These are phyloP conservation scores for Suaeda aralocaspica DNA, from an alignment of 148 eudicot genomes.

Conservation along the genomic window DNA sequence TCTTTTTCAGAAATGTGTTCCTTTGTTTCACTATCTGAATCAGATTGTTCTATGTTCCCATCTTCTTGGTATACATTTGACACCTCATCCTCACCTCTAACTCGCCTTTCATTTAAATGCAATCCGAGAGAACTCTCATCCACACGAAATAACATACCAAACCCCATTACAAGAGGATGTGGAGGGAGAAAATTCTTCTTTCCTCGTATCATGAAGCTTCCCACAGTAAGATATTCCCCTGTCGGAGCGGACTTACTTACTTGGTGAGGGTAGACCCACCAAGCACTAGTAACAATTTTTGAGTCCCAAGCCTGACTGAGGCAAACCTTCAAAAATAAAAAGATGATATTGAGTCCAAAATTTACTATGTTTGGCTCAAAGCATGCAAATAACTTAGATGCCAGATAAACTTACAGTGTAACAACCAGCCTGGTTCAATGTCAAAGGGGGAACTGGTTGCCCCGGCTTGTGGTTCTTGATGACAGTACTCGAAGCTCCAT, in stretches of 20 bases:
- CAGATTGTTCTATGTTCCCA: conserved; percentile 50
- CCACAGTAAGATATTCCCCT: conserved; percentile 95
- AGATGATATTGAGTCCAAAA: conserved; percentile 7
- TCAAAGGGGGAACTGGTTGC: conserved; percentile 84
- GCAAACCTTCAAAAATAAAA: conserved; percentile 56
- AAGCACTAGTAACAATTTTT: conserved; percentile 98
- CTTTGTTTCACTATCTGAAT: conserved; percentile 54
- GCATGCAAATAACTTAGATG: not conserved
- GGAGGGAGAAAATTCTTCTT: conserved; percentile 98
- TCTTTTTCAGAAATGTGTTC: conserved; percentile 29
- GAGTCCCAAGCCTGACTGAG: conserved; percentile 99
- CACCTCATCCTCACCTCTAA: conserved; percentile 93
- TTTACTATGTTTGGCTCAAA: not conserved
- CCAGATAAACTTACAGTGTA: conserved; percentile 61
- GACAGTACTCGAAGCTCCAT: conserved; percentile 97
- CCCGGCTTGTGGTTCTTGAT: conserved; percentile 97
- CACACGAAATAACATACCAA: conserved; percentile 83
- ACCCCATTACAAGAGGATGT: conserved; percentile 95
- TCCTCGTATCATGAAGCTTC: conserved; percentile 99
- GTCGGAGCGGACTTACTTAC: conserved; percentile 99
- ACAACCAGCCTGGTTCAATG: conserved; percentile 92
- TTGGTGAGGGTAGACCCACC: conserved; percentile 99
- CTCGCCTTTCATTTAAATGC: conserved; percentile 95
- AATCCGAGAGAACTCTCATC: conserved; percentile 95
- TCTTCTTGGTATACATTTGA: conserved; percentile 39